Conservation (phyloP, 257 asterid species). For the Solanum ossicruentum region DNA sequence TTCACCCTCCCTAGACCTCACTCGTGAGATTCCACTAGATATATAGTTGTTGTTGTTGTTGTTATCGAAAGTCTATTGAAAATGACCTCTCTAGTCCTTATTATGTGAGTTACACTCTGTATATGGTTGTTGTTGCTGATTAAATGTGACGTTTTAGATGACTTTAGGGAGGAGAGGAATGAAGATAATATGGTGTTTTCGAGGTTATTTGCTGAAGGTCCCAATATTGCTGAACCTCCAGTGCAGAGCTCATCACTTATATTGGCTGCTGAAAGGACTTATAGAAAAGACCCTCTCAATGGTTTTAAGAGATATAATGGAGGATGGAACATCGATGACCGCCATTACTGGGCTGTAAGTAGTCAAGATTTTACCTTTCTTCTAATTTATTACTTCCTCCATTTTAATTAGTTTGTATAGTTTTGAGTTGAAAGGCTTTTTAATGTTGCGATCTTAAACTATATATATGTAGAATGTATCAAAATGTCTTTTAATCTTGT, state of each 20-base stretch:
- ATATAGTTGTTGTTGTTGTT: too few species aligned
- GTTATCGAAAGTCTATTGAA: too few species aligned
- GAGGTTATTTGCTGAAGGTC: slow-evolving; percentile 42
- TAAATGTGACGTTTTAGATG: slow-evolving; percentile 7
- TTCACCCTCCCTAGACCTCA: too few species aligned
- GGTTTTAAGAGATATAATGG: slow-evolving; percentile 47
- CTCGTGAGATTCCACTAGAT: too few species aligned
- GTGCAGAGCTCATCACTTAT: slow-evolving; percentile 39
- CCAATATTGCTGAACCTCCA: background rate
- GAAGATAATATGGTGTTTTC: slow-evolving; percentile 11
- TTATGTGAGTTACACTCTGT: background rate
- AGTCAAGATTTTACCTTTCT: background rate
- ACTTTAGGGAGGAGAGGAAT: slow-evolving; percentile 4
- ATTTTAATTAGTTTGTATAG: background rate
- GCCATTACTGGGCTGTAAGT: slow-evolving; percentile 92
- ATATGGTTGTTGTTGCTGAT: background rate
- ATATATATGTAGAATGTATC: background rate
- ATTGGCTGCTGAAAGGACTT: slow-evolving; percentile 71
- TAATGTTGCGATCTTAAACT: background rate
- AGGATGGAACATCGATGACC: slow-evolving; percentile 77
- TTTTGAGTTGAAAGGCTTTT: background rate
- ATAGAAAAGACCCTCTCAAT: slow-evolving; percentile 63
- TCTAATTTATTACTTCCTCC: background rate
- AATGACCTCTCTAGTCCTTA: too few species aligned
- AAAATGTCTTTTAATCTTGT: too few species aligned